phyloP scores from a whole-genome alignment of 257 asterid species.

The Capsicum baccatum region DNA sequence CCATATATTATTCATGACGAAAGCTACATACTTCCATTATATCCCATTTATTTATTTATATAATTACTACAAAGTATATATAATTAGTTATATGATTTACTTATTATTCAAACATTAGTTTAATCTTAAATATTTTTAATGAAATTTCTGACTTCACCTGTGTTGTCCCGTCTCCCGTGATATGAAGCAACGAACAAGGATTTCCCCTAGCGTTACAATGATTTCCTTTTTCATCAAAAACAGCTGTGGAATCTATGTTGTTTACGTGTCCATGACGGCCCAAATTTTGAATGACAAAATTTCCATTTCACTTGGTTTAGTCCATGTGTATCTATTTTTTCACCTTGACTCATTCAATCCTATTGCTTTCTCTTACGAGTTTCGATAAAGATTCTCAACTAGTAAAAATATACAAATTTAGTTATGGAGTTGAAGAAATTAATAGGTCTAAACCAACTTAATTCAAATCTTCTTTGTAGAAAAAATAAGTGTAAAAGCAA shows the following conservation, averaged over 20 bases:
- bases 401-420: too few relatives aligned
- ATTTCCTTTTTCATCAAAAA: not conserved
- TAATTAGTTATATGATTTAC: too few relatives aligned
- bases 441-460: not conserved
- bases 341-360: slow-evolving; percentile 3
- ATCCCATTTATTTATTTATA: too few relatives aligned
- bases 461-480: not conserved
- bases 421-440: not conserved
- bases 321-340: not conserved
- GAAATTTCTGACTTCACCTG: not conserved
- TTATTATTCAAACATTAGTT: too few relatives aligned
- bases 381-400: not conserved
- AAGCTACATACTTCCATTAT: too few relatives aligned
- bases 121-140: not conserved
- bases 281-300: not conserved
- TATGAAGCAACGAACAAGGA: not conserved
- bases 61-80: too few relatives aligned
- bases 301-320: not conserved
- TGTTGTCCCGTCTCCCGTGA: too few relatives aligned
- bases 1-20: too few relatives aligned
- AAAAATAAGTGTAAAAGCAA: not conserved
- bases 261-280: not conserved
- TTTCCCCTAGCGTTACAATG: not conserved
- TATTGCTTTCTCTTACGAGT: not conserved
- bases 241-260: not conserved